phyloP scores from a whole-genome alignment of 768 basidiomycete species.

The Kwoniella botswanensis region DNA sequence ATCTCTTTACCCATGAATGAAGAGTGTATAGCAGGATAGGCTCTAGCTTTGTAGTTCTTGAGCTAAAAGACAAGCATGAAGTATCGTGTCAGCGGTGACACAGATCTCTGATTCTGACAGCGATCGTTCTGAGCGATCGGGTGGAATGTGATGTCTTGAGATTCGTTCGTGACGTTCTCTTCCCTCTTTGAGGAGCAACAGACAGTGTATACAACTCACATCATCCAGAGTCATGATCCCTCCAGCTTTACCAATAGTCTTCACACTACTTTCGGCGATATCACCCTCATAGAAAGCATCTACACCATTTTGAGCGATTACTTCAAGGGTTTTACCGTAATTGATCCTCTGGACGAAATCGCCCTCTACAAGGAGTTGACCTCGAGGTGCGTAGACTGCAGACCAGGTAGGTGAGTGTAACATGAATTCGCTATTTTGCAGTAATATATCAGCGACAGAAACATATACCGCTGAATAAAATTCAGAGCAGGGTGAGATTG shows the following conservation, averaged over 20 bases:
- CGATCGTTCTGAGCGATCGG: too few species aligned
- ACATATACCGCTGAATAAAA: not conserved
- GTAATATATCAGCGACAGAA: not conserved
- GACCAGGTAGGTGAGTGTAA: constrained; percentile 69
- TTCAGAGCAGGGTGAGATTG: constrained; percentile 52
- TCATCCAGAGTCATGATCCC: constrained; percentile 81
- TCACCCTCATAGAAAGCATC: constrained; percentile 72
- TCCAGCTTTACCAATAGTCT: constrained; percentile 72
- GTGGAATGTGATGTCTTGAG: too few species aligned
- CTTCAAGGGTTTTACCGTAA: constrained; percentile 74
- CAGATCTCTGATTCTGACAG: constrained; percentile 1
- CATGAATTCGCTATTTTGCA: constrained; percentile 49
- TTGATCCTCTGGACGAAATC: constrained; percentile 74
- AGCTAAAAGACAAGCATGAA: constrained; percentile 56
- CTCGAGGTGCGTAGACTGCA: constrained; percentile 79
- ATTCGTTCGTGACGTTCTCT: too few species aligned
- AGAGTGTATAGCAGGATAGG: constrained; percentile 75
- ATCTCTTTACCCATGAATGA: constrained; percentile 77
- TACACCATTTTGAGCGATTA: constrained; percentile 76
- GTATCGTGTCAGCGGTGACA: not conserved
- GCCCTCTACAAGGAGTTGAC: constrained; percentile 72
- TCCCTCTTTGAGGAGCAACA: too few species aligned
- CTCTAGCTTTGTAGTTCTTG: constrained; percentile 69
- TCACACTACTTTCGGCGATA: constrained; percentile 78
- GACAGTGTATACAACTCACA: constrained; percentile 37